Percentiles rank a stretch among this genome's conserved stretches.
Evolutionary conservation across 2,329 filamentous ascomycete species (phyloP).

Genomic region (Aspergillus sp.): DNA sequence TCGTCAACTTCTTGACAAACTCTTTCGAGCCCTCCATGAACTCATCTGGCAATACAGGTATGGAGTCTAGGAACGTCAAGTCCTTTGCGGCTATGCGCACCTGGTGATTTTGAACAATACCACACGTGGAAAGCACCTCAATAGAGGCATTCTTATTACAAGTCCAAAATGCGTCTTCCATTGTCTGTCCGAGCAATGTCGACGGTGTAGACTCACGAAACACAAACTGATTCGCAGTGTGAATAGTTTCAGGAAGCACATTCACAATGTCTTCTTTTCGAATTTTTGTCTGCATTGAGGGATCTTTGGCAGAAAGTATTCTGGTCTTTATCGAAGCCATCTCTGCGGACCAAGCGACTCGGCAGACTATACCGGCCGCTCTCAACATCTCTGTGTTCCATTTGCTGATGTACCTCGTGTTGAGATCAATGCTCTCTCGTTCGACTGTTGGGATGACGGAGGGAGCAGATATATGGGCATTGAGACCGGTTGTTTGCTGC

Average conservation of each 20-base stretch:
- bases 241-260: slow-evolving; percentile 75
- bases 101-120: slow-evolving; percentile 78
- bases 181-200: slow-evolving; percentile 75
- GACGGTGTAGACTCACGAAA: slow-evolving; percentile 90
- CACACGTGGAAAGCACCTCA: slow-evolving; percentile 83
- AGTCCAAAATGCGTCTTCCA: slow-evolving; percentile 96
- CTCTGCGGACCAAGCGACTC: slow-evolving; percentile 83
- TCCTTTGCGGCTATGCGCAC: slow-evolving; percentile 75
- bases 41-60: slow-evolving; percentile 79
- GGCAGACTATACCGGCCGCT: slow-evolving; percentile 83
- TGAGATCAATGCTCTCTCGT: slow-evolving; percentile 92
- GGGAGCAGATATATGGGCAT: slow-evolving; percentile 91
- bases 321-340: slow-evolving; percentile 73
- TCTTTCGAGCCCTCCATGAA: slow-evolving; percentile 65
- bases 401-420: slow-evolving; percentile 87
- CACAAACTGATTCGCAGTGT: slow-evolving; percentile 82
- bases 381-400: slow-evolving; percentile 96
- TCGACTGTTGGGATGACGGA: slow-evolving; percentile 97
- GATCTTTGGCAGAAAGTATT: slow-evolving; percentile 44
- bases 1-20: slow-evolving; percentile 77
- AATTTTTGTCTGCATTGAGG: slow-evolving; percentile 49
- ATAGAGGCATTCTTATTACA: slow-evolving; percentile 79
- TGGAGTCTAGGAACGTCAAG: slow-evolving; percentile 78
- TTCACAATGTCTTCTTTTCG: slow-evolving; percentile 63
- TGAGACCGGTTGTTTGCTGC: slow-evolving; percentile 90